phyloP scores from a whole-genome alignment of 2,329 filamentous ascomycete species.

The Delphinella strobiligena region DNA sequence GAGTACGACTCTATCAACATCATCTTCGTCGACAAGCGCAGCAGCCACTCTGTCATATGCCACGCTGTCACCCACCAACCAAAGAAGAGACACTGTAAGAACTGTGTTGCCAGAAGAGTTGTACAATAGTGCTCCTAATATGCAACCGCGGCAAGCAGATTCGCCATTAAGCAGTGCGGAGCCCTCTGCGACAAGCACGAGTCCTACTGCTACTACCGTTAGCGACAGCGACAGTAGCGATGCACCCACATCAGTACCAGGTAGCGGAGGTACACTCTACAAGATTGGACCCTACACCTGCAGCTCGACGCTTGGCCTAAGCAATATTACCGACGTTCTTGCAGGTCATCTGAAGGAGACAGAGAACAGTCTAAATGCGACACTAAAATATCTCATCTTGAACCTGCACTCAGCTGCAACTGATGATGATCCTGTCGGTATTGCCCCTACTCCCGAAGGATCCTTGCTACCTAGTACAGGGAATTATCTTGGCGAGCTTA shows the following conservation, averaged over 20 bases:
- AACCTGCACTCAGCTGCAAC: conserved; percentile 48
- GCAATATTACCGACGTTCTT: conserved; percentile 38
- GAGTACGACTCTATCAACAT: conserved; percentile 7
- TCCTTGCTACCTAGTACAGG: conserved; percentile 31
- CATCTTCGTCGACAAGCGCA: conserved; percentile 6
- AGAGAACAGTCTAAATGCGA: conserved; percentile 42
- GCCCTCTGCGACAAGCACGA: too few relatives aligned
- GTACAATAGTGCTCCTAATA: too few relatives aligned
- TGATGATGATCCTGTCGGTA: conserved; percentile 27
- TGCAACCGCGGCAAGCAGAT: too few relatives aligned
- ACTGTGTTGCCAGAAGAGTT: too few relatives aligned
- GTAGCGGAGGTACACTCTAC: conserved; percentile 11
- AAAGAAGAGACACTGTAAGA: too few relatives aligned
- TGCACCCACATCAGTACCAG: conserved; percentile 2
- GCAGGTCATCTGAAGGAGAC: conserved; percentile 42
- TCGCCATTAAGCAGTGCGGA: too few relatives aligned
- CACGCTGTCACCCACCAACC: too few relatives aligned
- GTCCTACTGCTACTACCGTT: too few relatives aligned
- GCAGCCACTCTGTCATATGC: conserved; percentile 1
- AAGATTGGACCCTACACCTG: conserved; percentile 43
- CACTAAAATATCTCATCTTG: conserved; percentile 40
- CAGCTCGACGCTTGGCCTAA: conserved; percentile 39
- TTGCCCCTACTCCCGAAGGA: conserved; percentile 29
- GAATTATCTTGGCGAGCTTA: conserved; percentile 34
- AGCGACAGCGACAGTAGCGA: background rate